Base-by-base conservation (phyloP, 768 basidiomycete genomes). In the Rhizopogon salebrosus region DNA sequence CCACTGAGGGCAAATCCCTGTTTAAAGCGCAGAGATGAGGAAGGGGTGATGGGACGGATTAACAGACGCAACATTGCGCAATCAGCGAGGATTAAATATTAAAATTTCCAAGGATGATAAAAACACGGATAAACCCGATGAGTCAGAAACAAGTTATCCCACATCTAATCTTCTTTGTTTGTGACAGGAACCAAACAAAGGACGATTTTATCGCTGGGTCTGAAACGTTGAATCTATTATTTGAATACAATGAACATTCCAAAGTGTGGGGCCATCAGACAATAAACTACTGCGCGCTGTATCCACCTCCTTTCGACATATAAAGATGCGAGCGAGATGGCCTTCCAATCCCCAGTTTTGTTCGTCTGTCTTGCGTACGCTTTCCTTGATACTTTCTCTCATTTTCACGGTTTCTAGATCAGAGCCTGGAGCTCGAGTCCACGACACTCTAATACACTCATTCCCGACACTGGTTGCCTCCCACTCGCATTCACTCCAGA, bases 21-120 rank as follows among this genome's bases (percentile, higher is more conserved):
- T 45, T 45, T 52, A 57, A 70, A 52, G 48, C 67, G 68, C 52
- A 57, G 59, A 43, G 57, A 43, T 24, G 58, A 38, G 29, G 62
- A 50, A 50, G 65, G 59, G 4, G 65, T 26, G 40, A 55, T 23
- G 10, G 59, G 63, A 43, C 64, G 63, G 39, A 62, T 46, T 23
- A 64, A 37, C 46, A 57, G 36, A 54, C 55, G 64, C 40, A 71
- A 34, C 73, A 74, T 34, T 49, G 48, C 51, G 48, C 24, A 29
- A 51, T 36, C 24, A 57, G 23, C 39, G 29, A 41, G 41, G 42
- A 51, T 54, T 56, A 56, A 64, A 59, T 45, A 53, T 54, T 54
- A 56, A 66, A 60, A 36, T 51, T 57, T 61, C 48, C 24, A 43
- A 38, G 20, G 41, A 26, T 20, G 39, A 18, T 26, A 51, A 48